Percentiles rank a stretch among this genome's conserved stretches.
Conservation (phyloP, 441 rosid genomes). For the Gossypium schwendimanii region DNA sequence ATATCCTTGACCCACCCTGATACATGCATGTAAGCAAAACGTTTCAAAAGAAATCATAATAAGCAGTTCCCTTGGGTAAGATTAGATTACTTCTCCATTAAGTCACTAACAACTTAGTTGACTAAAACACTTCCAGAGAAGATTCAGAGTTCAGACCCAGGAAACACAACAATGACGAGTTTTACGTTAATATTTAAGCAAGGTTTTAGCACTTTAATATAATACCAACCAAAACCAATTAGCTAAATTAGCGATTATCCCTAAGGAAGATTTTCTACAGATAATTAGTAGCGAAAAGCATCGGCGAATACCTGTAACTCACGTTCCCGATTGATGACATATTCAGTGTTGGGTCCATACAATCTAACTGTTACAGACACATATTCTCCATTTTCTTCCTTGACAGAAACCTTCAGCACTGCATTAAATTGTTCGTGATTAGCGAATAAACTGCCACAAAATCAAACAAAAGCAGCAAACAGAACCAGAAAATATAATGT, state of each 20-base stretch:
- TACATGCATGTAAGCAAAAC: not conserved
- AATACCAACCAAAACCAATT: not conserved
- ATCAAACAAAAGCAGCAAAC: not conserved
- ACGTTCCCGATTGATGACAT: conserved; percentile 73
- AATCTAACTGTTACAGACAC: conserved; percentile 67
- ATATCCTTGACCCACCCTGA: not conserved
- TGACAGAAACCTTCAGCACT: conserved; percentile 86
- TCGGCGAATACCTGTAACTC: conserved; percentile 52
- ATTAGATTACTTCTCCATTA: not conserved
- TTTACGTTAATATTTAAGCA: not conserved
- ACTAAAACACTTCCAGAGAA: not conserved
- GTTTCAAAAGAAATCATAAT: not conserved
- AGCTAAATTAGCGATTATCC: not conserved
- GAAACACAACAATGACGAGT: not conserved
- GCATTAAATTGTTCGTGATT: conserved; percentile 12
- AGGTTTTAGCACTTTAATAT: not conserved
- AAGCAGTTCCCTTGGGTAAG: not conserved
- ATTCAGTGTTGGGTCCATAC: conserved; percentile 90
- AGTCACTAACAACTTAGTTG: conserved; percentile 3
- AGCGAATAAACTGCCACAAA: not conserved
- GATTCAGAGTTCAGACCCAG: not conserved
- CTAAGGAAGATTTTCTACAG: not conserved
- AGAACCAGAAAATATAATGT: not conserved
- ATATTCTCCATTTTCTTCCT: conserved; percentile 47
- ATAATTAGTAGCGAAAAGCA: not conserved